A percentile compares a stretch with the other conserved stretches of the same genome.
phyloP scores from a whole-genome alignment of 2,329 filamentous ascomycete species.

The Pseudogymnoascus verrucosus region DNA sequence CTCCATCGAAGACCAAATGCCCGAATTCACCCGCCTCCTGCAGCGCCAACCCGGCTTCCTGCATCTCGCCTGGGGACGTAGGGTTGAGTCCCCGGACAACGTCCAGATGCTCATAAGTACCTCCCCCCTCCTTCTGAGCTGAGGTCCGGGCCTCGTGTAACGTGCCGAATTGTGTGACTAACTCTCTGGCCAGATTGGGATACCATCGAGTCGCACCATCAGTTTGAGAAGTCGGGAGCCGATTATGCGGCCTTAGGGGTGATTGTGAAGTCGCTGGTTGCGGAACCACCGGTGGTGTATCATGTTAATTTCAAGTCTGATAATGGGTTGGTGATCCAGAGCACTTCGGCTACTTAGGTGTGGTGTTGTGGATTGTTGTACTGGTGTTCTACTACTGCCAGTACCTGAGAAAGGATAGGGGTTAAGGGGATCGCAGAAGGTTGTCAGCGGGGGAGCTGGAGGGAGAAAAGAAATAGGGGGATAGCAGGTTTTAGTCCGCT shows the following conservation, averaged over 20 bases:
- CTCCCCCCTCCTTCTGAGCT: neutral
- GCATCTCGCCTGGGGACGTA: neutral
- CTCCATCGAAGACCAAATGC: neutral
- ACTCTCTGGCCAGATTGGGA: neutral
- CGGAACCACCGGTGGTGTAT: neutral
- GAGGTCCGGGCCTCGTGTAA: neutral
- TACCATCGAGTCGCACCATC: neutral
- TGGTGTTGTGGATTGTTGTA: neutral
- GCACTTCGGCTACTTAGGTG: neutral
- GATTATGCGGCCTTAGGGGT: neutral
- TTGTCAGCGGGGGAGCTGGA: neutral
- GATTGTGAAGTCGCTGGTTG: neutral
- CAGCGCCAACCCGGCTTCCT: slow-evolving; percentile 7
- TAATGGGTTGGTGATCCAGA: neutral
- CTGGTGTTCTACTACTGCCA: neutral
- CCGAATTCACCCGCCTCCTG: neutral
- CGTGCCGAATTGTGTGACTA: neutral
- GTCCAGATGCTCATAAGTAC: slow-evolving; percentile 5
- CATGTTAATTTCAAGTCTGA: neutral
- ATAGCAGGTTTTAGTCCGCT: too few species aligned
- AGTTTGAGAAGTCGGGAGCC: neutral
- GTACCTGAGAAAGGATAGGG: neutral
- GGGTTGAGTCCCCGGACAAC: neutral
- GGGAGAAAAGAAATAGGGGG: neutral
- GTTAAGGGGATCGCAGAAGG: too few species aligned